Base-by-base conservation (phyloP, 805 yeast genomes). In the Lipomyces lipofer region DNA sequence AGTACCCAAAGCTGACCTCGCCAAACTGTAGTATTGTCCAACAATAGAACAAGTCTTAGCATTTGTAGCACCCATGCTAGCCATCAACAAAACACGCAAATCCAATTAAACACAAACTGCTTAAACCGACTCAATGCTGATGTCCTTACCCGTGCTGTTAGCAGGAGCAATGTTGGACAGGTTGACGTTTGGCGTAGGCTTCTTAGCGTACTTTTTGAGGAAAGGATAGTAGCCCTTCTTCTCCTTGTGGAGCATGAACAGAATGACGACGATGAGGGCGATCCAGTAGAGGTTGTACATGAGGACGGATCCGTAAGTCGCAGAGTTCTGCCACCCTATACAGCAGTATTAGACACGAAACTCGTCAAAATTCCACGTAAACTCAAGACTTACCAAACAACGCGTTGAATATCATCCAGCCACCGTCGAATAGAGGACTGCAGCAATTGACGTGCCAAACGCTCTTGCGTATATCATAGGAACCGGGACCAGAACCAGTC, bases 381-480 rank as follows among this genome's bases (percentile, higher is more conserved):
- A 30, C n/a, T n/a, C n/a, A 32, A 15, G 24, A 17, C 28, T 9
- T 15, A 59, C 98, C 99, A 61, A 92, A 76, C 52, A 92, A 71
- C 17, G 97, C 88, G 68, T 92, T 90, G 79, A 92, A 92, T 56
- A 92, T 84, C 80, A 90, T 96, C 98, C 97, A 92, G 75, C 97
- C 97, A 63, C 85, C 83, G 72, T 86, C 92, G 56, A 78, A 76
- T 71, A 86, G 91, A 45, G 97, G 97, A 73, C 90, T 90, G 76
- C 98, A 92, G 75, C 97, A 92, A 79, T 92, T 91, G 59, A 92
- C 95, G 74, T 92, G 99, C 91, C 96, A 92, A 29, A 92, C 97
- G 12, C 86, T 73, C 66, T 79, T 79, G 48, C 76, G 65, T 66
- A 92, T 82, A 72, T 92, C 84, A 74, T 92, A 92, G 25, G 97